Base-by-base conservation (phyloP, 768 basidiomycete genomes). In the Pisolithus sp. region DNA sequence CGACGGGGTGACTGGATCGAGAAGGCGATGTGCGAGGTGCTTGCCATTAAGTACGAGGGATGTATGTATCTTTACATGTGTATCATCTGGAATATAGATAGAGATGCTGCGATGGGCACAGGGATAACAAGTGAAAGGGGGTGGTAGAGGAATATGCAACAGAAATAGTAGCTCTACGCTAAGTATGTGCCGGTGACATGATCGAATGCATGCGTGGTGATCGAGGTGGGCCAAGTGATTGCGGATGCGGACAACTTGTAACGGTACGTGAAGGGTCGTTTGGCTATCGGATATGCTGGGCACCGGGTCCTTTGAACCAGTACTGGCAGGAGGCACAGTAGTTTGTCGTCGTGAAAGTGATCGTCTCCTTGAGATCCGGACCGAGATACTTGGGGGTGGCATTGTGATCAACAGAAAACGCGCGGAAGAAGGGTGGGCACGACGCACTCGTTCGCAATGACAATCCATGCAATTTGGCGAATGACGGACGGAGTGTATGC, bases 331-430 rank as follows among this genome's bases (percentile, higher is more conserved):
- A 68, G n/a, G 56, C 52, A 59, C 83, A 85, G 60, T 77, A 84
- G 1, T 78, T 79, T 50, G 68, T 62, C 2, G 76, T 81, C 44
- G 68, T 66, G 21, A 67, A 59, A 0, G 78, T 79, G 53, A 86
- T 73, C 3, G 71, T 80, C 65, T 91, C 86, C 49, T 74, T 76
- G 40, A 69, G 68, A 59, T 90, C 88, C 1, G 89, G 88, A 20
- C 85, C 86, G 58, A 76, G 74, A 62, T 83, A 87, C 88, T 88
- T 59, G 53, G 52, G n/a, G 28, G 4, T 26, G 38, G 17, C 4
- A 42, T 30, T 57, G 24, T 61, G 57, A 21, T 23, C 30, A 31
- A 42, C 40, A 34, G 30, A 24, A 26, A 43, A 10, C 18, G 48
- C 26, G 34, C 51, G 39, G 45, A 44, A 28, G 4, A 15, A 7